A percentile compares a stretch with the other conserved stretches of the same genome.
These are phyloP conservation scores for Prototheca wickerhamii DNA, from an alignment of 163 green algal genomes.

Conservation along the genomic window DNA sequence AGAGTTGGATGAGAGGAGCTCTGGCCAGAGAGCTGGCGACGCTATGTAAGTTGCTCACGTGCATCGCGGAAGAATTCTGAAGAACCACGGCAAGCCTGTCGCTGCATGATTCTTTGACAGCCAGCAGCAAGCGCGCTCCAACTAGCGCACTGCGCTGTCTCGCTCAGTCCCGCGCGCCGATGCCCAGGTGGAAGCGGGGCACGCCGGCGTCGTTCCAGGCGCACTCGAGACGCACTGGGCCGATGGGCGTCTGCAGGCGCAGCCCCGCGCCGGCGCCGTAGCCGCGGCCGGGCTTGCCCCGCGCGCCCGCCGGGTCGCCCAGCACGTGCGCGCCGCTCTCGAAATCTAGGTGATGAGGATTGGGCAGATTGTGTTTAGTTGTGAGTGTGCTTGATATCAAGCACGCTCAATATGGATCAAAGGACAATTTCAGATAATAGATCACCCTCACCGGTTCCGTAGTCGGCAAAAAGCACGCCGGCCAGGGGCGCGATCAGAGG, in stretches of 20 bases:
- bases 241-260: conserved; percentile 80
- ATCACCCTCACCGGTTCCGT: conserved; percentile 34
- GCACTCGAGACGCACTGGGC: conserved; percentile 91
- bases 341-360: conserved; percentile 77
- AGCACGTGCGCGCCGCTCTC: conserved; percentile 72
- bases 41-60: no score
- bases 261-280: conserved; percentile 82
- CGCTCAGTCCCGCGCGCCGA: conserved; percentile 58
- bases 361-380: background rate
- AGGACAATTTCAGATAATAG: background rate
- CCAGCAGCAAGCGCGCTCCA: background rate
- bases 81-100: no score
- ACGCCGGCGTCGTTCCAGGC: conserved; percentile 73
- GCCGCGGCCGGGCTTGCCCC: conserved; percentile 74
- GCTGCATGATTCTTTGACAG: no score
- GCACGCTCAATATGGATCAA: background rate
- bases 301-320: conserved; percentile 77
- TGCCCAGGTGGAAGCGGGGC: conserved; percentile 85
- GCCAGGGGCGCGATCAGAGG: conserved; percentile 51
- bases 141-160: background rate
- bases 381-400: background rate
- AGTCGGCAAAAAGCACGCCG: conserved; percentile 72
- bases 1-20: no score
- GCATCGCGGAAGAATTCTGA: no score
- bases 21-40: no score